phyloP scores from a whole-genome alignment of 352 stramenopile genomes.

The Globisporangium abappressorium region DNA sequence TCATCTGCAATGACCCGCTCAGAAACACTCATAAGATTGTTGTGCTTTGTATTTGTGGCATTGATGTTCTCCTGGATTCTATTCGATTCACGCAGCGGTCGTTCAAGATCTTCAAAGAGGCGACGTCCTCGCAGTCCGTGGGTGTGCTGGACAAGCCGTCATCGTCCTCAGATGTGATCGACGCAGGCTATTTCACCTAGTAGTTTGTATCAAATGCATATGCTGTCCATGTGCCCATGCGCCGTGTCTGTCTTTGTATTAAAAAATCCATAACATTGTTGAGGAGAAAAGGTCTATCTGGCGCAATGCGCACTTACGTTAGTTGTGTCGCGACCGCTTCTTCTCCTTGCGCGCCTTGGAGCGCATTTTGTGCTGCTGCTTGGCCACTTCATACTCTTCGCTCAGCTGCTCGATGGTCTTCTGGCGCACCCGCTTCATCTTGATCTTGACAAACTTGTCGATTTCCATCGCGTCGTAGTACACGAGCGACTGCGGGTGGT shows the following conservation, averaged over 20 bases:
- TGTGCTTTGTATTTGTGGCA: not conserved
- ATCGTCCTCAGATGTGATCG: conserved; percentile 72
- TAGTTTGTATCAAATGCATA: not conserved
- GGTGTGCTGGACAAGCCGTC: conserved; percentile 70
- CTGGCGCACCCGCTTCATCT: conserved; percentile 64
- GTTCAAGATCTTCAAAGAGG: conserved; percentile 87
- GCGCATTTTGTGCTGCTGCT: conserved; percentile 76
- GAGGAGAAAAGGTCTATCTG: not conserved
- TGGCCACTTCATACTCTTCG: conserved; percentile 69
- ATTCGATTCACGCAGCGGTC: conserved; percentile 40
- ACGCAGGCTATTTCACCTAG: conserved; percentile 87
- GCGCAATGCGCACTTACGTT: not conserved
- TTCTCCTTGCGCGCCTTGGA: conserved; percentile 78
- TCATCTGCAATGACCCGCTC: not conserved
- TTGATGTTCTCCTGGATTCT: not conserved
- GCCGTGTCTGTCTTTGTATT: not conserved
- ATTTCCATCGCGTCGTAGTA: conserved; percentile 83
- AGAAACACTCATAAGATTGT: not conserved
- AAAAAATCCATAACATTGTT: not conserved
- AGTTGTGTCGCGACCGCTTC: conserved; percentile 60
- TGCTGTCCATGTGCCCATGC: conserved; percentile 4
- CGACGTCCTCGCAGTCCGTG: conserved; percentile 64
- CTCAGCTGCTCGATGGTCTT: conserved; percentile 61
- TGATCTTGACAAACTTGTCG: conserved; percentile 78
- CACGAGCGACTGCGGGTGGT: conserved; percentile 80